Percentiles rank a stretch among this genome's conserved stretches.
Evolutionary conservation across 805 yeast genomes (phyloP).

Genomic region (Saccharomycopsis fibuligera): DNA sequence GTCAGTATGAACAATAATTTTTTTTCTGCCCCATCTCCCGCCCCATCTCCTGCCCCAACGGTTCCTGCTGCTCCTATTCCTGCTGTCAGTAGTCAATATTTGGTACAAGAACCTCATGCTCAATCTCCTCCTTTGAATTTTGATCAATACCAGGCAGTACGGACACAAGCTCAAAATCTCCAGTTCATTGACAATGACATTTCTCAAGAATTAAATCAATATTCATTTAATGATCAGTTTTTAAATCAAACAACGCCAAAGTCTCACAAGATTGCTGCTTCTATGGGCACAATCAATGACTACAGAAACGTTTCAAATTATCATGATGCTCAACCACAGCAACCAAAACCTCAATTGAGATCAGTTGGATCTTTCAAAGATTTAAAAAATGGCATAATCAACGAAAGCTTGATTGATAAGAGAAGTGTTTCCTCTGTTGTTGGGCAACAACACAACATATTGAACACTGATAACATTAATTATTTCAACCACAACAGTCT

Average conservation of each 20-base stretch:
- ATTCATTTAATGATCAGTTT: neutral
- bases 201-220: neutral
- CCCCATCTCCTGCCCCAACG: too few relatives aligned
- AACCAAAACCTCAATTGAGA: conserved; percentile 4
- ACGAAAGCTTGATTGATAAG: conserved; percentile 14
- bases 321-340: neutral
- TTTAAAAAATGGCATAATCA: conserved; percentile 11
- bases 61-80: too few relatives aligned
- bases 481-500: too few relatives aligned
- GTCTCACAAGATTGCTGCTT: neutral
- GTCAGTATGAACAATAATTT: neutral
- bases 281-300: conserved; percentile 6
- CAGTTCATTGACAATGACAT: conserved; percentile 1
- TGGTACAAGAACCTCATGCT: too few relatives aligned
- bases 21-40: too few relatives aligned
- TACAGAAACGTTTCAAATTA: neutral
- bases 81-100: neutral
- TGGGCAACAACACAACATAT: too few relatives aligned
- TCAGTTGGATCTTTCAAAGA: conserved; percentile 17
- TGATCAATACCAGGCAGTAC: too few relatives aligned
- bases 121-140: too few relatives aligned
- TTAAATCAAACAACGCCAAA: neutral
- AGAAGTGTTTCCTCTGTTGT: neutral
- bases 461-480: too few relatives aligned
- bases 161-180: too few relatives aligned